A percentile compares a stretch with the other conserved stretches of the same genome.
Evolutionary conservation across 2,329 filamentous ascomycete genomes (phyloP).

Genomic region (Pseudogymnoascus verrucosus): DNA sequence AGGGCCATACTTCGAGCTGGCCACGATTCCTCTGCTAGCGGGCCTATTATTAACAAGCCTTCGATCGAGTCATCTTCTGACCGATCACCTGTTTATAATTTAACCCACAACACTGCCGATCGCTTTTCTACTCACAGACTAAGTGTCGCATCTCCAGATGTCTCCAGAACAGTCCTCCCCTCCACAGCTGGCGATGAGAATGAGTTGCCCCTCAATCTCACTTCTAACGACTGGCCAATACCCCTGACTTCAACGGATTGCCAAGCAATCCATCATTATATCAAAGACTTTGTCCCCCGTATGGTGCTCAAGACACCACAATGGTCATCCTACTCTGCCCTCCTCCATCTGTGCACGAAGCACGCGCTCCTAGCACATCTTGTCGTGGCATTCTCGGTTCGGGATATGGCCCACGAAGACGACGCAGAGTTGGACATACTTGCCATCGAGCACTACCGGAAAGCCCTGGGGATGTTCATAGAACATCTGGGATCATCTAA

Average conservation of each 20-base stretch:
- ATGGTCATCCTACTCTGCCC: constrained; percentile 9
- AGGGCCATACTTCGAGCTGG: background rate
- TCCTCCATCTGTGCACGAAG: constrained; percentile 9
- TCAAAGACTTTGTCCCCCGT: background rate
- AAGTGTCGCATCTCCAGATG: background rate
- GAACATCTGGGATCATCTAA: constrained; percentile 10
- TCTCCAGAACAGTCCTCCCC: background rate
- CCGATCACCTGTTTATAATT: no score
- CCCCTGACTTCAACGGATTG: background rate
- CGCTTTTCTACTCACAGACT: background rate
- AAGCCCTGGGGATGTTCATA: constrained; percentile 9
- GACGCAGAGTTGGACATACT: constrained; percentile 6
- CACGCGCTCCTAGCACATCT: constrained; percentile 10
- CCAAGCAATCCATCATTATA: background rate
- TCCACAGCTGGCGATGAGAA: background rate
- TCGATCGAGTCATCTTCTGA: no score
- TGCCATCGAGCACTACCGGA: constrained; percentile 11
- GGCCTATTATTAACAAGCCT: no score
- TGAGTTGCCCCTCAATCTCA: background rate
- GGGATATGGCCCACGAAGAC: constrained; percentile 9
- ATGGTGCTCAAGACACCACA: background rate
- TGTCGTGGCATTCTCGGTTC: constrained; percentile 9
- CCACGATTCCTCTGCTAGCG: no score
- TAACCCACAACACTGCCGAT: background rate
- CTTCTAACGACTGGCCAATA: background rate